A percentile compares a stretch with the other conserved stretches of the same genome.
phyloP scores from a whole-genome alignment of 1,139 yeast species.

The Diutina pseudorugosa region DNA sequence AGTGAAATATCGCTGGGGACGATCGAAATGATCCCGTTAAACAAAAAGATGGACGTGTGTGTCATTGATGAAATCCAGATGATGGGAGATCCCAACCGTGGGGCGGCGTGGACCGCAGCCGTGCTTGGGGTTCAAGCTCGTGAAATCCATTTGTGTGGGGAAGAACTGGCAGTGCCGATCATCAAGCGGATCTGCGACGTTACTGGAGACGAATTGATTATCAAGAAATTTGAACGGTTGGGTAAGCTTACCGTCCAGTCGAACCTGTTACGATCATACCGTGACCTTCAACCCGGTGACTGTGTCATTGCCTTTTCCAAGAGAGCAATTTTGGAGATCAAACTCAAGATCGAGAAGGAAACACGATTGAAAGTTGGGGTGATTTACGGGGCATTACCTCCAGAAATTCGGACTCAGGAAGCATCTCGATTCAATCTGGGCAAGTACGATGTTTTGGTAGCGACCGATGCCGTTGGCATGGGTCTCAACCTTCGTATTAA shows the following conservation, averaged over 20 bases:
- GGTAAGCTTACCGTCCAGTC: constrained; percentile 56
- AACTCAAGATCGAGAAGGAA: constrained; percentile 48
- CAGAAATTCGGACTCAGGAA: constrained; percentile 83
- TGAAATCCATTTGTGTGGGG: constrained; percentile 90
- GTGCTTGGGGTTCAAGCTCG: constrained; percentile 76
- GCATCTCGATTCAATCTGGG: constrained; percentile 71
- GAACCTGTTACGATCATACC: constrained; percentile 19
- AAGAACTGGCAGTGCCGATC: constrained; percentile 64
- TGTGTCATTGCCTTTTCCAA: constrained; percentile 86
- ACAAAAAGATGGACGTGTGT: constrained; percentile 65
- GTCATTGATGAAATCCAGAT: constrained; percentile 95
- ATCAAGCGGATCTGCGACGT: constrained; percentile 42
- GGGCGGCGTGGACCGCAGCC: constrained; percentile 94
- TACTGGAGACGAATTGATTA: constrained; percentile 70
- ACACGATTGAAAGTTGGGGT: constrained; percentile 71
- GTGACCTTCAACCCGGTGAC: constrained; percentile 54
- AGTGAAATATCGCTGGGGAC: constrained; percentile 81
- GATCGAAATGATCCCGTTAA: constrained; percentile 78
- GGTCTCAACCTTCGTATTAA: constrained; percentile 81
- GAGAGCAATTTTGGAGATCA: constrained; percentile 49
- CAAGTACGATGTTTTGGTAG: constrained; percentile 67
- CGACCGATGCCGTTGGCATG: constrained; percentile 98
- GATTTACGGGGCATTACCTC: constrained; percentile 91
- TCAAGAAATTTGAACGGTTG: constrained; percentile 60
- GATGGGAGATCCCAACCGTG: constrained; percentile 72